Evolutionary conservation across 2,329 filamentous ascomycete genomes (phyloP), one percentile per base, ranked within the genome.

Genomic region (Sarocladiaceae sp.): DNA sequence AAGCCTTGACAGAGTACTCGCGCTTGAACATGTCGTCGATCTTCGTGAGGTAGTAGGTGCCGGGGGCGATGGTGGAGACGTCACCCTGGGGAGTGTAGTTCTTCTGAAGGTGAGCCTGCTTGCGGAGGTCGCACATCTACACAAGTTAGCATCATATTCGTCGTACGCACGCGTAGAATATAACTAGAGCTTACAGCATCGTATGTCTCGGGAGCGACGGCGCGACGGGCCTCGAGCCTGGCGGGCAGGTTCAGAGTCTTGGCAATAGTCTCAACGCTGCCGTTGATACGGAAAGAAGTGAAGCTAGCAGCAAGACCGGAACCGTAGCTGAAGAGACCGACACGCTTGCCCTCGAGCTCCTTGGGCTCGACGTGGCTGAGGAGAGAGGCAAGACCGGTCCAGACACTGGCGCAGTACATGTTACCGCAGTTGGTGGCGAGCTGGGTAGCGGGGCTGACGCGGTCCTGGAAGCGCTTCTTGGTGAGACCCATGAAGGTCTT

Each of bases 11-110:
- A 53, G 78, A 73, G 72, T 94, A 94, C 66, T 81, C 80, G 63
- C 89, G 83, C 75, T 87, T 85, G 84, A 89, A 94, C 87, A 90
- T 90, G 62, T 90, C 87, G 64, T 94, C 88, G 46, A 94, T 80
- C 68, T 86, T 84, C 65, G 82, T 83, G 54, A 94, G 79, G 74
- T 92, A 94, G 76, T 93, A 94, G 20, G 84, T 83, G 54, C 83
- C 86, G 54, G 79, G 71, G 55, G 68, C 66, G 53, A 94, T 79
- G 59, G 81, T 87, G 42, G 87, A 86, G 25, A 77, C 64, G 51
- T 83, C 83, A 53, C 89, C 89, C 62, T 77, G 70, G 56, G 89
- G 89, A 57, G 75, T 82, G 73, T 82, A 94, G 74, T 83, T 75
- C 77, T 92, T 93, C 77, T 91, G 81, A 58, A 93, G 77, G 69